Conservation (phyloP, 768 basidiomycete genomes). For the Trichaptum fuscoviolaceum region DNA sequence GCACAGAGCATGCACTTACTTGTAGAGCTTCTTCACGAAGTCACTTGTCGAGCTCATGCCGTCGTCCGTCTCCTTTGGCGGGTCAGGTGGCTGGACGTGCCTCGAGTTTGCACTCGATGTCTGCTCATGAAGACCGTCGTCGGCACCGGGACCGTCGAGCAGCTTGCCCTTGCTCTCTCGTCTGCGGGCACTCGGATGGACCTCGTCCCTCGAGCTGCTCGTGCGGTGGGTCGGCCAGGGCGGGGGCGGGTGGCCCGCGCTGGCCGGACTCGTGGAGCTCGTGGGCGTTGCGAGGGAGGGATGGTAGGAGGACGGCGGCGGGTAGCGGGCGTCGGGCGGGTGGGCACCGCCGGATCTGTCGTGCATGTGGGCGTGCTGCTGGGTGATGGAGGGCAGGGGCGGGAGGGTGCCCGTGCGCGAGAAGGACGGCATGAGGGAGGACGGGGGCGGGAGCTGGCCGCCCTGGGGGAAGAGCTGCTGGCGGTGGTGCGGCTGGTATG, state of each 20-base stretch:
- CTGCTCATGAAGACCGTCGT: conserved; percentile 10
- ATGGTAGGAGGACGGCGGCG: conserved; percentile 30
- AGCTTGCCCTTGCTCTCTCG: conserved; percentile 22
- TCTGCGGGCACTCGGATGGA: conserved; percentile 22
- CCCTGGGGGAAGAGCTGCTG: conserved; percentile 35
- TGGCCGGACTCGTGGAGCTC: not conserved
- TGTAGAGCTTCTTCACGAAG: conserved; percentile 93
- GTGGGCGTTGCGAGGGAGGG: conserved; percentile 29
- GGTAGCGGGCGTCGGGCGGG: conserved; percentile 23
- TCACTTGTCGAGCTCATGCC: conserved; percentile 84
- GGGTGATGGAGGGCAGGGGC: conserved; percentile 25
- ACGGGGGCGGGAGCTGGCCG: conserved; percentile 39
- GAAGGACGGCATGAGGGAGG: conserved; percentile 30
- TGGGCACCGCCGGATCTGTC: no score
- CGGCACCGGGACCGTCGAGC: conserved; percentile 16
- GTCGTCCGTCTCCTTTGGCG: conserved; percentile 49
- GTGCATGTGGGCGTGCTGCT: not conserved
- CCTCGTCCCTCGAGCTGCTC: conserved; percentile 28
- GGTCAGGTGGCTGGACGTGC: conserved; percentile 7
- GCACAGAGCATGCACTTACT: conserved; percentile 40
- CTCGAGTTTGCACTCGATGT: no score
- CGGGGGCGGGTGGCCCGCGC: conserved; percentile 32
- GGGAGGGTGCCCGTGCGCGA: conserved; percentile 39
- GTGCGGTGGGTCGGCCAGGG: conserved; percentile 25
- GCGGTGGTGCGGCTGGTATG: conserved; percentile 16